Evolutionary conservation across 73 alveolate genomes (phyloP), one percentile per base, ranked within the genome.

Genomic region (Breviolum minutum): DNA sequence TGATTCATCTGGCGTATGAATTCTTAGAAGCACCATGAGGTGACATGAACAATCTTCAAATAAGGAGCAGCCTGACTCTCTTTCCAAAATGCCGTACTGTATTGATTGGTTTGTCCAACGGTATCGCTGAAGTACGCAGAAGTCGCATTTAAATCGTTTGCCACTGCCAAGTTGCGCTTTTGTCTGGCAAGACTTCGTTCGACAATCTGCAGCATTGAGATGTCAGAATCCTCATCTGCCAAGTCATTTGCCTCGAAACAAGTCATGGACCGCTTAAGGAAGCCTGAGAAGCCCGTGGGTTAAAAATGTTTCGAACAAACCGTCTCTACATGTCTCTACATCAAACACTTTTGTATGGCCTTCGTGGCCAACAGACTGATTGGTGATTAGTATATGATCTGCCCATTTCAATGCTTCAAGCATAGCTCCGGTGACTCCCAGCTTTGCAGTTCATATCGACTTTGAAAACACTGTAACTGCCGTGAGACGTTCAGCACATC

Each of bases 191-290:
- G 92, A 24, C 40, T 83, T 8, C 92, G 27, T 71, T 83, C 92
- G 74, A 83, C 92, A n/a, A 83, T 61, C 92, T 83, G 92, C 63
- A 83, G 73, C 92, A 83, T 83, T n/a, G 92, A 83, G 30, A 83
- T 83, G 92, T 83, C 92, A 26, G 92, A 83, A 26, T 83, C 92
- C 27, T 83, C 92, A 61, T 83, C 92, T 30, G 92, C 92, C 73
- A 83, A 54, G 32, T 83, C 92, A 61, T 83, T 83, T 17, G 92
- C 92, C 92, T 83, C 54, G 26, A 19, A n/a, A n/a, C n/a, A n/a
- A n/a, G n/a, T n/a, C n/a, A n/a, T n/a, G n/a, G n/a, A n/a, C n/a
- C n/a, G n/a, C n/a, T n/a, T n/a, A n/a, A n/a, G n/a, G n/a, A n/a
- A n/a, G n/a, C n/a, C 54, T 40, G 54, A 40, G 54, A 40, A 40